Base-by-base conservation (phyloP, 352 stramenopile species). In the Achlya hypogyna region DNA sequence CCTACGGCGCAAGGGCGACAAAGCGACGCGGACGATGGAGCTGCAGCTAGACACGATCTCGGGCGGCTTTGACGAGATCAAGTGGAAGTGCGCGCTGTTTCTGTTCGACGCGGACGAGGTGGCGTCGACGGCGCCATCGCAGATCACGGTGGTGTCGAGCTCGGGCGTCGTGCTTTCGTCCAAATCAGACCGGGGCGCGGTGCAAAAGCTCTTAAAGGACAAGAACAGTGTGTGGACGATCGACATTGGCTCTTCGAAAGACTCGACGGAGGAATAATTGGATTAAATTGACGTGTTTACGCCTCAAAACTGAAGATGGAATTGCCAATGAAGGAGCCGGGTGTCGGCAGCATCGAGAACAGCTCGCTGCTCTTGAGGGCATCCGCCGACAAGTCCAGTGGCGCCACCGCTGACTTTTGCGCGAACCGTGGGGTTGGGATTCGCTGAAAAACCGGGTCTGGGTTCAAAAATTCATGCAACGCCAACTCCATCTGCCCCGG, bases 61-160 rank as follows among this genome's bases (percentile, higher is more conserved):
- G 62, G 85, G 85, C 40, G 85, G 85, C 8, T 75, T 93, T 23
- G 85, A 93, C 69, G 78, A 93, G 73, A 80, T 91, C 32, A 93
- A 93, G 69, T 93, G 85, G 85, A 88, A 89, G 53, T 93, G 85
- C 40, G 85, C 85, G 10, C 73, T 87, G 51, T 93, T 90, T 62
- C 51, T 93, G 42, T 93, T 91, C 62, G 85, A 93, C 43, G 75
- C 86, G 12, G 85, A 93, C 28, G 85, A 91, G 69, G 85, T 93
- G 18, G 70, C 85, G 0, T 80, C 88, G 31, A 74, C 91, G 5
- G 85, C 85, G 4, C 85, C 85, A 34, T 84, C 85, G 1, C 85
- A 93, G 70, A 93, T 91, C 70, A 77, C 75, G n/a, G 82, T 93
- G 47, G 62, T 88, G 16, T 72, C 79, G 60, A 89, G 90, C 72